A percentile compares a stretch with the other conserved stretches of the same genome.
These are phyloP conservation scores for Crassisporium funariophilum DNA, from an alignment of 768 basidiomycete species.

Conservation along the genomic window DNA sequence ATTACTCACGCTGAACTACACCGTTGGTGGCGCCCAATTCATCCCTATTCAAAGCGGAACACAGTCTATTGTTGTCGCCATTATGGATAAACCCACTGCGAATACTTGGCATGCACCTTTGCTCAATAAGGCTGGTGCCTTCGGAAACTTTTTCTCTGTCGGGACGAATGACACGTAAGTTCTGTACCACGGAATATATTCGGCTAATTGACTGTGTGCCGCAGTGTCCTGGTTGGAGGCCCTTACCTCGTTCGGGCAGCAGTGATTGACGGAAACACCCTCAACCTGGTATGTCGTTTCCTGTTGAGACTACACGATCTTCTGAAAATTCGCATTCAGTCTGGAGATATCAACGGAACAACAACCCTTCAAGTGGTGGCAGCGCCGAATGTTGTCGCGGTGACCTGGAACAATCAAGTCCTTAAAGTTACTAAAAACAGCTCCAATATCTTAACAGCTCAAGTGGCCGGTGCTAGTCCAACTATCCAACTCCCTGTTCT, in stretches of 20 bases:
- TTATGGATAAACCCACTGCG: slow-evolving; percentile 51
- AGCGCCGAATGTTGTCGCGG: slow-evolving; percentile 32
- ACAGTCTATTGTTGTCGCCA: slow-evolving; percentile 30
- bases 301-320: background rate
- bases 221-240: slow-evolving; percentile 48
- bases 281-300: slow-evolving; percentile 32
- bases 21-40: slow-evolving; percentile 34
- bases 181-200: background rate
- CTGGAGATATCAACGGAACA: slow-evolving; percentile 52
- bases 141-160: slow-evolving; percentile 46
- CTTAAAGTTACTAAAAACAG: slow-evolving; percentile 26
- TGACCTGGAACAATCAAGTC: slow-evolving; percentile 44
- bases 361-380: slow-evolving; percentile 47
- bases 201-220: background rate
- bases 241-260: slow-evolving; percentile 59
- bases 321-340: slow-evolving; percentile 24
- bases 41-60: slow-evolving; percentile 32
- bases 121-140: slow-evolving; percentile 35
- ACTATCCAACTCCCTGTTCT: slow-evolving; percentile 35
- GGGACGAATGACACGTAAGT: slow-evolving; percentile 46
- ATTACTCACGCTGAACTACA: slow-evolving; percentile 41
- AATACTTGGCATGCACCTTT: slow-evolving; percentile 52
- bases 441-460: slow-evolving; percentile 33
- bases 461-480: slow-evolving; percentile 14
- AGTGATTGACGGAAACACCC: slow-evolving; percentile 36